Base-by-base conservation (phyloP, 306 rosid species). In the Potentilla sterilis region DNA sequence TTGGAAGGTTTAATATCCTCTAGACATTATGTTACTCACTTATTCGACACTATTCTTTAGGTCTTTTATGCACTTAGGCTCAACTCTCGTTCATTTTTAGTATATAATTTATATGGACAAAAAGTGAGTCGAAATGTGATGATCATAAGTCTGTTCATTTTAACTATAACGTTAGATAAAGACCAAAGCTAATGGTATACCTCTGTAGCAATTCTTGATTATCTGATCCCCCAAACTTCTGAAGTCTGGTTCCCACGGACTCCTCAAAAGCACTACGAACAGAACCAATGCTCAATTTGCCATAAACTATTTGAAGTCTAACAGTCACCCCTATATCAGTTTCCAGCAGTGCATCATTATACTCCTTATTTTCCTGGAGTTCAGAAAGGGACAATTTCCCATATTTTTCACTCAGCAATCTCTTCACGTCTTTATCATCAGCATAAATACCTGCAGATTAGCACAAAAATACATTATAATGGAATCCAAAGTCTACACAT, bases 201-300 rank as follows among this genome's bases (percentile, higher is more conserved):
- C 94, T 89, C 54, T 86, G 82, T 83, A 95, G 99, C 84, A 95
- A 81, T 80, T 90, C 97, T 70, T 81, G 80, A 58, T 85, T 82
- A 43, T 86, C 90, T 34, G 92, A 79, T 76, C 96, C 97, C 42
- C 93, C 97, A 63, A 84, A 89, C 76, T 90, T 89, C 59, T 79
- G 81, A 35, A 95, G 89, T 74, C 92, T 92, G 83, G 68, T 85
- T 77, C 99, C 97, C 1, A 95, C 86, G 1, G 99, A 92, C 61
- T 90, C 97, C 84, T 92, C 96, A 79, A 95, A 92, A 64, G 97
- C 99, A 63, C 78, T 89, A 2, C 96, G 93, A 6, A 95, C 97
- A 0, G 97, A 89, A 21, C 92, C 83, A 74, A 95, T 92, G 88
- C 97, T 90, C 88, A 95, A 84, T 81, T 71, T 95, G 4, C 93